Conservation (phyloP, 164 flowering plant species). For the Vitis vinifera region DNA sequence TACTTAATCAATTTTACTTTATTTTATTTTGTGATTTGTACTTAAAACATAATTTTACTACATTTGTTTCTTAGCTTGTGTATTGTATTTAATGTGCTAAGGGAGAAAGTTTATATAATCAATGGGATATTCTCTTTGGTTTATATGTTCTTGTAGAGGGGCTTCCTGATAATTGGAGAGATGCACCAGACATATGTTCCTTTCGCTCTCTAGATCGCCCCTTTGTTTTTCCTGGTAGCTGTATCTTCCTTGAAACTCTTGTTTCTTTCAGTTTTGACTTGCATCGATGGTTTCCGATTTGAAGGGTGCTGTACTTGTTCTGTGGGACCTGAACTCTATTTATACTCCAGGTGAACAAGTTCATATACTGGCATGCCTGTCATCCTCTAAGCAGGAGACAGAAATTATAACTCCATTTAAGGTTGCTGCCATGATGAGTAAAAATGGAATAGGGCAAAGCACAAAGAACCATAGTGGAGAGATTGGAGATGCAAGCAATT, state of each 20-base stretch:
- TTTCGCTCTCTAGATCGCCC: constrained; percentile 73
- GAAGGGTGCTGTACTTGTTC: background rate
- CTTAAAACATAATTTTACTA: too few relatives aligned
- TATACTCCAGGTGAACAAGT: constrained; percentile 79
- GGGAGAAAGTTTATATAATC: background rate
- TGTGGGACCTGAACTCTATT: constrained; percentile 11
- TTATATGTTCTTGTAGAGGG: constrained; percentile 48
- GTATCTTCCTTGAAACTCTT: constrained; percentile 11
- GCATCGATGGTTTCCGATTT: background rate
- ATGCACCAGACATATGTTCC: constrained; percentile 60
- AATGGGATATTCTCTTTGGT: background rate
- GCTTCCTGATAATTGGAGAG: constrained; percentile 76
- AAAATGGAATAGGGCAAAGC: constrained; percentile 54
- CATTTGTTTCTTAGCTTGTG: too few relatives aligned
- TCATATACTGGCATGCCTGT: constrained; percentile 82
- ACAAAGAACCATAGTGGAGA: constrained; percentile 42
- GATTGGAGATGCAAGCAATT: constrained; percentile 20
- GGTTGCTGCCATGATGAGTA: constrained; percentile 88
- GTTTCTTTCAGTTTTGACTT: constrained; percentile 10
- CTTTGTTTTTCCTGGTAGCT: constrained; percentile 89
- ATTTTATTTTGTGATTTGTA: too few relatives aligned
- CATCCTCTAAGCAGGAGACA: constrained; percentile 70
- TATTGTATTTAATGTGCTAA: too few relatives aligned
- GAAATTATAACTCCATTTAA: constrained; percentile 92
- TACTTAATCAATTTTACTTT: too few relatives aligned